Percentiles rank a stretch among this genome's conserved stretches.
phyloP scores from a whole-genome alignment of 2,329 filamentous ascomycete genomes.

The Apiospora pterosperma region DNA sequence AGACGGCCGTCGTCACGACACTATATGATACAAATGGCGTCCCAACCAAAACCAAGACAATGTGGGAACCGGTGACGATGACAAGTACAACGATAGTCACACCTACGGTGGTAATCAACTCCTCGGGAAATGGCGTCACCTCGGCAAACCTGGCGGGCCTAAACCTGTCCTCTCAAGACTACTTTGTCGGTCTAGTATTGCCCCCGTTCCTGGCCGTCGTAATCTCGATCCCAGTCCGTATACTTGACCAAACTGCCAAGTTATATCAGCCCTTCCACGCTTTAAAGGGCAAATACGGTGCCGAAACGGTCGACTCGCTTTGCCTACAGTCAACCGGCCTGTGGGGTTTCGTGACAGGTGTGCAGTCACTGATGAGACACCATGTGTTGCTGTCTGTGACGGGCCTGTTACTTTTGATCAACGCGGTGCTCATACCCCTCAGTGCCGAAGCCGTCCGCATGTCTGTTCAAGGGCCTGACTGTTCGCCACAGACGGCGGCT shows the following conservation, averaged over 20 bases:
- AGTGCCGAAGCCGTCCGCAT: slow-evolving; percentile 37
- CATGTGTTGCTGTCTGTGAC: slow-evolving; percentile 35
- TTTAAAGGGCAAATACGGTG: slow-evolving; percentile 33
- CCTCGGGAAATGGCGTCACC: neutral
- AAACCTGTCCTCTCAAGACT: slow-evolving; percentile 25
- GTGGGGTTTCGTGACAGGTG: slow-evolving; percentile 30
- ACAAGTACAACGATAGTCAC: neutral
- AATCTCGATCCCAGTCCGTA: slow-evolving; percentile 32
- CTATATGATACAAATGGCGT: neutral
- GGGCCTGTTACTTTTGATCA: slow-evolving; percentile 30
- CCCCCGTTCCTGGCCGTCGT: slow-evolving; percentile 31
- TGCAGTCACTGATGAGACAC: slow-evolving; percentile 29
- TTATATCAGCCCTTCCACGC: slow-evolving; percentile 40
- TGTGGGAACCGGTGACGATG: neutral
- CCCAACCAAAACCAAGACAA: slow-evolving; percentile 1
- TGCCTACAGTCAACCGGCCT: slow-evolving; percentile 38
- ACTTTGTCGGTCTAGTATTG: slow-evolving; percentile 34
- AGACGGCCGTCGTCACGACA: neutral
- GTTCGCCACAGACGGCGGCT: slow-evolving; percentile 12
- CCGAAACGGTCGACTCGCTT: slow-evolving; percentile 36
- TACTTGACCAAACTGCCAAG: slow-evolving; percentile 33
- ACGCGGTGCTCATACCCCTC: slow-evolving; percentile 34
- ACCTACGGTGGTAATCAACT: neutral
- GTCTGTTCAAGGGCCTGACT: slow-evolving; percentile 31
- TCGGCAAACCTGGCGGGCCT: neutral